These are phyloP conservation scores for Pichia sp. DNA, from an alignment of 1,139 yeast species.

Conservation along the genomic window DNA sequence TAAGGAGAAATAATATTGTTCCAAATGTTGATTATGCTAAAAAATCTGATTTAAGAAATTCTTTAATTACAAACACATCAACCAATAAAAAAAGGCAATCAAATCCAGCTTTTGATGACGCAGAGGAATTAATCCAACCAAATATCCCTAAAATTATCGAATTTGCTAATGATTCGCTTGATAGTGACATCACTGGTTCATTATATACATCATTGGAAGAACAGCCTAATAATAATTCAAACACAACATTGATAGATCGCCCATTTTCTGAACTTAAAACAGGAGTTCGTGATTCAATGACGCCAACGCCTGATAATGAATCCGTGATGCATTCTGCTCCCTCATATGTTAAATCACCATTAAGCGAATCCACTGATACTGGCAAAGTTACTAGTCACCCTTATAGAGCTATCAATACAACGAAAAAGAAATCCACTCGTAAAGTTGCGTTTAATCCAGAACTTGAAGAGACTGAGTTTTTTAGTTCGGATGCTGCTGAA, in stretches of 20 bases:
- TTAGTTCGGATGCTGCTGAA: too few species aligned
- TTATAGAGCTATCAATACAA: not conserved
- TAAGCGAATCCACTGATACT: not conserved
- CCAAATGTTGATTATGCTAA: constrained; percentile 21
- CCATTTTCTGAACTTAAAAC: constrained; percentile 1
- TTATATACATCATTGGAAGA: constrained; percentile 10
- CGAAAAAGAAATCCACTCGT: not conserved
- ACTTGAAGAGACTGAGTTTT: too few species aligned
- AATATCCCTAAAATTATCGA: not conserved
- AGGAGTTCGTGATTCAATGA: constrained; percentile 7
- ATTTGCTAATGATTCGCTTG: constrained; percentile 1
- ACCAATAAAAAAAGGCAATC: constrained; percentile 10
- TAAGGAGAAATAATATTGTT: constrained; percentile 24
- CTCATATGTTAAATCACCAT: not conserved
- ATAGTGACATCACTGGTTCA: constrained; percentile 9
- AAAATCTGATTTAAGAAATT: constrained; percentile 21
- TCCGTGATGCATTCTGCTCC: not conserved
- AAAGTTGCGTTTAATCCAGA: too few species aligned
- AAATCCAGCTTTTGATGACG: constrained; percentile 27
- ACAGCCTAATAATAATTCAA: constrained; percentile 1
- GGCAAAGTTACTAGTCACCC: not conserved
- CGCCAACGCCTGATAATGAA: constrained; percentile 2
- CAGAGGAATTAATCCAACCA: constrained; percentile 19
- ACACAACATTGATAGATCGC: not conserved
- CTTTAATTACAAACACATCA: constrained; percentile 25